These are phyloP conservation scores for Xylaria venustula DNA, from an alignment of 495 filamentous ascomycete species.

Conservation along the genomic window DNA sequence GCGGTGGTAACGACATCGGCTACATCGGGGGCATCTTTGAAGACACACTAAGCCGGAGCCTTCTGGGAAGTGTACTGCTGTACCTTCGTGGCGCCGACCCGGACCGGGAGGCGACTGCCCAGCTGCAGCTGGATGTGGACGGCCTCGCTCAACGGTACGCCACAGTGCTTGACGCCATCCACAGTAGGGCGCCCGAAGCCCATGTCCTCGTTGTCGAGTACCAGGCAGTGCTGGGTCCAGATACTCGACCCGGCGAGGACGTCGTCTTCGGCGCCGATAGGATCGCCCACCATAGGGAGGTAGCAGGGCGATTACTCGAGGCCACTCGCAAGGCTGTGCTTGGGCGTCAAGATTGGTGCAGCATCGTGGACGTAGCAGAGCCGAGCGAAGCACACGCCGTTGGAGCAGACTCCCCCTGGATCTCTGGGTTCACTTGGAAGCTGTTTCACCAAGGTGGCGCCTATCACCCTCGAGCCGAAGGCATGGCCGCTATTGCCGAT, in stretches of 20 bases:
- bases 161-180: slow-evolving; percentile 37
- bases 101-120: slow-evolving; percentile 4
- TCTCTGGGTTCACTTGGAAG: slow-evolving; percentile 34
- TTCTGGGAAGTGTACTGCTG: slow-evolving; percentile 16
- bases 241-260: slow-evolving; percentile 31
- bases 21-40: slow-evolving; percentile 42
- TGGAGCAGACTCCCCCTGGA: slow-evolving; percentile 38
- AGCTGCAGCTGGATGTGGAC: slow-evolving; percentile 17
- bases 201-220: slow-evolving; percentile 45
- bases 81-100: slow-evolving; percentile 16
- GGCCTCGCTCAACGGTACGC: slow-evolving; percentile 31
- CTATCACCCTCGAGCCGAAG: slow-evolving; percentile 35
- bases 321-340: slow-evolving; percentile 30
- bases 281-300: slow-evolving; percentile 30
- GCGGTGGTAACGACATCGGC: slow-evolving; percentile 46
- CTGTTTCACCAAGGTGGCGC: slow-evolving; percentile 23
- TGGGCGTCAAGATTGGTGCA: slow-evolving; percentile 35
- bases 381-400: slow-evolving; percentile 35
- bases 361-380: slow-evolving; percentile 21
- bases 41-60: slow-evolving; percentile 25
- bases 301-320: slow-evolving; percentile 29
- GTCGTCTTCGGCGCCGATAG: slow-evolving; percentile 35
- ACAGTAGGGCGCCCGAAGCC: slow-evolving; percentile 34
- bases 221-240: slow-evolving; percentile 38
- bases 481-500: slow-evolving; percentile 32